Evolutionary conservation across 805 yeast species (phyloP).

Genomic region (Cyberlindnera mississippiensis): DNA sequence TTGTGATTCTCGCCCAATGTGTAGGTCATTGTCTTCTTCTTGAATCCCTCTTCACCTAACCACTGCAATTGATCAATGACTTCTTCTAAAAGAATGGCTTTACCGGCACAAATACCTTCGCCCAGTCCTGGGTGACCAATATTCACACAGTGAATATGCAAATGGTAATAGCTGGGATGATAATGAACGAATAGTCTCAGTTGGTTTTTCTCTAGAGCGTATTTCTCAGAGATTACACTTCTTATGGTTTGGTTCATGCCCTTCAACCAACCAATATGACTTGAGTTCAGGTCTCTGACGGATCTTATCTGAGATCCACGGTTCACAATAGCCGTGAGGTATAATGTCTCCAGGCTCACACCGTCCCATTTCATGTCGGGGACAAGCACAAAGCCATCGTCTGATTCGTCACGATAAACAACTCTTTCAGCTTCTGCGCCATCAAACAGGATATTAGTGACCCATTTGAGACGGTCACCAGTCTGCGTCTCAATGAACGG

Average conservation of each 20-base stretch:
- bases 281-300: conserved; percentile 63
- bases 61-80: conserved; percentile 65
- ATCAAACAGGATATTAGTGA: conserved; percentile 70
- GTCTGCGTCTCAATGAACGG: conserved; percentile 78
- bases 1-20: conserved; percentile 73
- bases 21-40: conserved; percentile 56
- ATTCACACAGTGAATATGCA: conserved; percentile 88
- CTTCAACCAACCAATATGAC: conserved; percentile 58
- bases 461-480: conserved; percentile 86
- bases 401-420: conserved; percentile 44
- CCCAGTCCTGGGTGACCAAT: conserved; percentile 65
- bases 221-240: conserved; percentile 43
- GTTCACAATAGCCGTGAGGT: conserved; percentile 72
- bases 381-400: conserved; percentile 63
- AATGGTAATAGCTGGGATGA: conserved; percentile 94
- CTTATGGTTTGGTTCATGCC: conserved; percentile 43
- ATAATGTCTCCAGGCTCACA: conserved; percentile 59
- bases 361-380: conserved; percentile 99
- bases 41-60: conserved; percentile 54
- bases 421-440: conserved; percentile 85
- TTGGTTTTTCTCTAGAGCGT: conserved; percentile 46
- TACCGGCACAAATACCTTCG: conserved; percentile 67
- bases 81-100: conserved; percentile 78
- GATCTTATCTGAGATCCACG: conserved; percentile 60
- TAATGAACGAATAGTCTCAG: conserved; percentile 82